Evolutionary conservation across 495 filamentous ascomycete species (phyloP).

Genomic region (Letharia columbiana): DNA sequence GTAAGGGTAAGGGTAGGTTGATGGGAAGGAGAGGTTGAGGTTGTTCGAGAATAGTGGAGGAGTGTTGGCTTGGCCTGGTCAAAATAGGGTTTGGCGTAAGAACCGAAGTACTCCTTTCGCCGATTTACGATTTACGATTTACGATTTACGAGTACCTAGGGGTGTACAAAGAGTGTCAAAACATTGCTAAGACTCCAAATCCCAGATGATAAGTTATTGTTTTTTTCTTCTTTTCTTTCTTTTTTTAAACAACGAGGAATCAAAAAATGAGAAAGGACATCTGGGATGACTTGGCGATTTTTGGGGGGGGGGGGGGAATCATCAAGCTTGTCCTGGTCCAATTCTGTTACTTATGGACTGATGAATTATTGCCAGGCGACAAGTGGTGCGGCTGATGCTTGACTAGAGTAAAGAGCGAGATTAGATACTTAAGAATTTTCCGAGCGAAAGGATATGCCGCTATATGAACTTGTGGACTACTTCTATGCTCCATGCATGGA

Average conservation of each 20-base stretch:
- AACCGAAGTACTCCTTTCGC: slow-evolving; percentile 3
- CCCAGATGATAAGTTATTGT: too few relatives aligned
- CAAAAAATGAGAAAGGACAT: neutral
- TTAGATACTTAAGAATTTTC: neutral
- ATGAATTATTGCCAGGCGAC: neutral
- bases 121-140: too few relatives aligned
- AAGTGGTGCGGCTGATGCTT: slow-evolving; percentile 5
- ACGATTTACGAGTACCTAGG: neutral
- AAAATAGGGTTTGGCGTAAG: slow-evolving; percentile 5
- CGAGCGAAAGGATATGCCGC: neutral
- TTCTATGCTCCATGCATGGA: too few relatives aligned
- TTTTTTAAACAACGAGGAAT: too few relatives aligned
- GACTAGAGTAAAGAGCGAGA: neutral
- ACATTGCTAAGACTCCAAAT: neutral
- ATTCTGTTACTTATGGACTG: too few relatives aligned
- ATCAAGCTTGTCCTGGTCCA: too few relatives aligned
- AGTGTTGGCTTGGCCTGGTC: neutral
- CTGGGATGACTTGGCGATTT: neutral
- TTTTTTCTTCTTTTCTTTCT: too few relatives aligned
- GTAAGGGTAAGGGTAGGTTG: too few relatives aligned
- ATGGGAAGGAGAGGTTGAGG: neutral
- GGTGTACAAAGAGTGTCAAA: neutral
- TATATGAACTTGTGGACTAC: neutral
- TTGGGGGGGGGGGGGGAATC: too few relatives aligned
- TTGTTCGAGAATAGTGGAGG: neutral